Evolutionary conservation across 371 early-diverging fungal genomes (phyloP).

Genomic region (Mortierella sp.): DNA sequence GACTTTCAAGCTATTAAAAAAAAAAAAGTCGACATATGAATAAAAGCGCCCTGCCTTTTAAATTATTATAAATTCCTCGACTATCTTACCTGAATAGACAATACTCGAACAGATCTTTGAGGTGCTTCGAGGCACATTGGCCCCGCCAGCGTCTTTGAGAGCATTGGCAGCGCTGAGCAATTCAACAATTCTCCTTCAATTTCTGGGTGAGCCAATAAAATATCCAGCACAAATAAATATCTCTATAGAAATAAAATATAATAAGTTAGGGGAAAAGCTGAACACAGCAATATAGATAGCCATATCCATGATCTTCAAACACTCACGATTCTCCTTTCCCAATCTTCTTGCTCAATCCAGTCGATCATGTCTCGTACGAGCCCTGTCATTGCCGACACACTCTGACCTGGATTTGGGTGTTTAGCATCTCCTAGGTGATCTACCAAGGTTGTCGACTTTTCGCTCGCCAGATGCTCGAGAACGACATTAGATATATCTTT

Average conservation of each 20-base stretch:
- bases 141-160: conserved; percentile 23
- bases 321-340: conserved; percentile 50
- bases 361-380: conserved; percentile 43
- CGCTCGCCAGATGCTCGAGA: conserved; percentile 7
- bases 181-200: conserved; percentile 4
- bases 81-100: conserved; percentile 32
- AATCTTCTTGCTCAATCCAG: conserved; percentile 51
- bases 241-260: conserved; percentile 9
- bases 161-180: conserved; percentile 24
- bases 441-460: background rate
- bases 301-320: background rate
- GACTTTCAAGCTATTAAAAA: conserved; percentile 14
- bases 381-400: conserved; percentile 22
- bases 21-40: no score
- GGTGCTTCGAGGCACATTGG: conserved; percentile 28
- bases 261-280: background rate
- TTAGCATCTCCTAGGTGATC: background rate
- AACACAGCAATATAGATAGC: background rate
- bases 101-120: conserved; percentile 18
- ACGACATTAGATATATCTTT: conserved; percentile 31
- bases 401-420: background rate
- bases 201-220: conserved; percentile 16
- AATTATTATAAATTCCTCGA: background rate
- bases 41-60: no score
- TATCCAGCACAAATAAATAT: conserved; percentile 36